Conservation (phyloP, 2,329 filamentous ascomycete genomes). For the Venturia aucupariae region DNA sequence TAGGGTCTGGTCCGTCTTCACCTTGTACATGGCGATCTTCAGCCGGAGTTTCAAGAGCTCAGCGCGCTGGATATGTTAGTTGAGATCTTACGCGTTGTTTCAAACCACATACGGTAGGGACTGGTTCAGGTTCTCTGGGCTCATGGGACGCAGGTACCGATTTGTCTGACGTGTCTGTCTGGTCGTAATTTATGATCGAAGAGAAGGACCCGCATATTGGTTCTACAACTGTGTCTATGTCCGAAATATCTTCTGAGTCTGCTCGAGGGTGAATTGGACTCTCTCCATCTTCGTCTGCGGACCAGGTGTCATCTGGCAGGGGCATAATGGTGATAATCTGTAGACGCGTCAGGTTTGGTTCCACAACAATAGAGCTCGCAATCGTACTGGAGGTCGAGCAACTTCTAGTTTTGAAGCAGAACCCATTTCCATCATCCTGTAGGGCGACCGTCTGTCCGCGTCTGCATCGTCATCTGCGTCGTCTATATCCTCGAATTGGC, state of each 20-base stretch:
- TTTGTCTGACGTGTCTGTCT: constrained; percentile 23
- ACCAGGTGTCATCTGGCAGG: constrained; percentile 1
- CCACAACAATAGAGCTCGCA: neutral
- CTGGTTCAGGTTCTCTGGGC: constrained; percentile 4
- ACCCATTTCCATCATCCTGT: neutral
- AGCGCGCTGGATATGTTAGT: constrained; percentile 43
- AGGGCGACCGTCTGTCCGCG: neutral
- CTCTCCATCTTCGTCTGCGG: constrained; percentile 6
- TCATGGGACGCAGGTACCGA: constrained; percentile 1
- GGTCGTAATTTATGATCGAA: constrained; percentile 38
- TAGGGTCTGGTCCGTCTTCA: constrained; percentile 61
- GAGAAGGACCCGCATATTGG: constrained; percentile 35
- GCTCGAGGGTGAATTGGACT: neutral
- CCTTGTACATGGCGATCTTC: constrained; percentile 63
- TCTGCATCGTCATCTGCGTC: neutral
- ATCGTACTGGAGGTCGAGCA: constrained; percentile 9
- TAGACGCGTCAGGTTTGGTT: neutral
- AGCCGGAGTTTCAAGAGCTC: constrained; percentile 60
- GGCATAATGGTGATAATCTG: constrained; percentile 8
- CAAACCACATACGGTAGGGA: neutral
- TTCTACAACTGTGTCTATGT: neutral
- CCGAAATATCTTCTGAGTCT: neutral
- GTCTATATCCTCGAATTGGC: constrained; percentile 1
- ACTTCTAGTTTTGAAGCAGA: neutral
- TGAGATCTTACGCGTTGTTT: constrained; percentile 15